These are phyloP conservation scores for Pichia sp. DNA, from an alignment of 1,139 yeast genomes.

Conservation along the genomic window DNA sequence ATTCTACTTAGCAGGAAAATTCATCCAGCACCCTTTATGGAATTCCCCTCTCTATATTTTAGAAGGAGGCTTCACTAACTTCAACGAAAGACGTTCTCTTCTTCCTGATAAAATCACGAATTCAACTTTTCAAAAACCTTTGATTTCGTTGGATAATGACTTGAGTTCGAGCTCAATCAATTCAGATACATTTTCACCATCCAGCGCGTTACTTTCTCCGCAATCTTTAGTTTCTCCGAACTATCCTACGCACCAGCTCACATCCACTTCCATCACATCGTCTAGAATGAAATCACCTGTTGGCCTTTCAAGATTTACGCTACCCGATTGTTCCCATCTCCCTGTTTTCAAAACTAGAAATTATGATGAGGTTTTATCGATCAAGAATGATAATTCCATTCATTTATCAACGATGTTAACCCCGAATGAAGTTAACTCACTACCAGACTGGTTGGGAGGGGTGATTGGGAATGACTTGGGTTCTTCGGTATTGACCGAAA, in stretches of 20 bases:
- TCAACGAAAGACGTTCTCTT: conserved; percentile 22
- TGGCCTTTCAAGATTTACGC: conserved; percentile 30
- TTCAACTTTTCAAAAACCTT: neutral
- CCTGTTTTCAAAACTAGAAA: conserved; percentile 39
- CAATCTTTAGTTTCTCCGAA: conserved; percentile 12
- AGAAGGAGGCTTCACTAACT: conserved; percentile 36
- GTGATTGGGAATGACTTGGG: conserved; percentile 33
- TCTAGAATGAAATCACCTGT: conserved; percentile 14
- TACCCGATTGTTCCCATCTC: conserved; percentile 28
- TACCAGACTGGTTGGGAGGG: conserved; percentile 38
- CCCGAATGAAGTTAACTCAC: conserved; percentile 22
- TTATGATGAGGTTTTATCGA: conserved; percentile 36
- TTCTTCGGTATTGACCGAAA: conserved; percentile 28
- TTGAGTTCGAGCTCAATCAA: conserved; percentile 10
- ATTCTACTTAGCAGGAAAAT: conserved; percentile 47
- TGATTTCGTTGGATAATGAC: conserved; percentile 9
- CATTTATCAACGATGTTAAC: conserved; percentile 27
- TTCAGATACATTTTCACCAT: conserved; percentile 10
- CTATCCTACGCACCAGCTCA: neutral
- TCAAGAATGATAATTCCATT: conserved; percentile 27
- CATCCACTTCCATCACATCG: too few relatives aligned
- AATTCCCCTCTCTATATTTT: conserved; percentile 35
- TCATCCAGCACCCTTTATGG: conserved; percentile 38
- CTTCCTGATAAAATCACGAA: neutral
- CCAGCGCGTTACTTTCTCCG: conserved; percentile 6